Conservation (phyloP, 768 basidiomycete genomes). For the Auriscalpium vulgare region DNA sequence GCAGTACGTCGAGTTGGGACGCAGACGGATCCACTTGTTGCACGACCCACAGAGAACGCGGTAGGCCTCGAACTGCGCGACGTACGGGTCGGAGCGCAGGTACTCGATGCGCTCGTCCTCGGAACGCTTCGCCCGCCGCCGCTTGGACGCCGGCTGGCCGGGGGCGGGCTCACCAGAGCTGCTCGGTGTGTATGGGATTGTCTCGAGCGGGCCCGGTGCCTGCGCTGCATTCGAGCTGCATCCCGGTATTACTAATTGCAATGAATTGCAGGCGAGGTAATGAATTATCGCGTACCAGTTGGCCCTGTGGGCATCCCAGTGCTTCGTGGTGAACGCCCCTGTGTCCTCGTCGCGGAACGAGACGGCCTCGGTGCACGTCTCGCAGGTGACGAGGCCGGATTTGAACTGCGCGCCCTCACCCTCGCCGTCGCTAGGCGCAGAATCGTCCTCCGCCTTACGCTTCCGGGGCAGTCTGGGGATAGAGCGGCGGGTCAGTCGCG, state of each 20-base stretch:
- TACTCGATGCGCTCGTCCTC: conserved; percentile 75
- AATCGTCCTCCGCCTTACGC: neutral
- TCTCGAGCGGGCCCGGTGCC: neutral
- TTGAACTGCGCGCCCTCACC: conserved; percentile 31
- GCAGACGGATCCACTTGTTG: conserved; percentile 81
- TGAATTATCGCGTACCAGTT: conserved; percentile 35
- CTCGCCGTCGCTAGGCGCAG: neutral
- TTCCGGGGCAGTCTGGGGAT: neutral
- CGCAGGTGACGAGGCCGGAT: conserved; percentile 57
- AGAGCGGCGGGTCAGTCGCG: neutral
- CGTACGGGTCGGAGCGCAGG: conserved; percentile 60
- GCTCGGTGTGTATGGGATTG: neutral
- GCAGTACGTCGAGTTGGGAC: conserved; percentile 81
- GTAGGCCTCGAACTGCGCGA: conserved; percentile 75
- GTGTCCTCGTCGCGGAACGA: conserved; percentile 60
- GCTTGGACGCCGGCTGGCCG: conserved; percentile 31
- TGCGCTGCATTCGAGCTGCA: neutral
- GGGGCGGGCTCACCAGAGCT: neutral
- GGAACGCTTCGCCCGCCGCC: conserved; percentile 66
- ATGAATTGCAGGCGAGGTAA: neutral
- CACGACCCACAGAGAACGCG: conserved; percentile 72
- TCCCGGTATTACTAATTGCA: neutral
- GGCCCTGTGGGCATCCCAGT: conserved; percentile 59
- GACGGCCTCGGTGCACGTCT: conserved; percentile 51
- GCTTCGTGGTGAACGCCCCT: conserved; percentile 56